Conservation (phyloP, 805 yeast species). For the Candida qinlingensis region DNA sequence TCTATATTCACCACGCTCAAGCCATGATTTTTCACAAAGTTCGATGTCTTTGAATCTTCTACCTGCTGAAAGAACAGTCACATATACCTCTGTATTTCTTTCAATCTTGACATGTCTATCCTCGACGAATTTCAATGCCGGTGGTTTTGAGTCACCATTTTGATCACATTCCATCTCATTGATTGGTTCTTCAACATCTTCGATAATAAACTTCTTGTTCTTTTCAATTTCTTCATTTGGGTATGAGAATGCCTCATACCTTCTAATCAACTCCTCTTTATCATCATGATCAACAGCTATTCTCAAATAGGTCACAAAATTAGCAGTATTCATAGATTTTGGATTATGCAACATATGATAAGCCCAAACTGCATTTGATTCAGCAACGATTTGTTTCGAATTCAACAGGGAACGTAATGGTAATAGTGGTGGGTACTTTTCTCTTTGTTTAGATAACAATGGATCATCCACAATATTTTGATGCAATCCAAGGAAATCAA, state of each 20-base stretch:
- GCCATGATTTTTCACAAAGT: slow-evolving; percentile 67
- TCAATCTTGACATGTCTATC: slow-evolving; percentile 10
- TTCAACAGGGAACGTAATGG: slow-evolving; percentile 45
- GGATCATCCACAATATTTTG: slow-evolving; percentile 14
- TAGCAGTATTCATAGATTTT: slow-evolving; percentile 33
- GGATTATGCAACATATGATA: slow-evolving; percentile 43
- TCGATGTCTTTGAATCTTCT: slow-evolving; percentile 44
- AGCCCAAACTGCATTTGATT: slow-evolving; percentile 73
- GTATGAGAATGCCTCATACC: slow-evolving; percentile 33
- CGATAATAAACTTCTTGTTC: slow-evolving; percentile 10
- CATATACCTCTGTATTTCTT: slow-evolving; percentile 17
- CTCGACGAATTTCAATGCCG: slow-evolving; percentile 9
- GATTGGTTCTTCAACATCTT: slow-evolving; percentile 3
- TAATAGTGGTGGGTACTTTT: slow-evolving; percentile 56
- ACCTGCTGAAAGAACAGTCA: slow-evolving; percentile 43
- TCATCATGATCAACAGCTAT: slow-evolving; percentile 35
- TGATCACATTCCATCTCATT: slow-evolving; percentile 16
- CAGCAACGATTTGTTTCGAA: slow-evolving; percentile 50
- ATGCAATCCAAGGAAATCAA: slow-evolving; percentile 31
- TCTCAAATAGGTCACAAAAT: slow-evolving; percentile 48
- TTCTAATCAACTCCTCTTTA: slow-evolving; percentile 30
- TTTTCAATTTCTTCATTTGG: slow-evolving; percentile 21
- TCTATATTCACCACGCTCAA: slow-evolving; percentile 72
- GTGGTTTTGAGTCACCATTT: slow-evolving; percentile 12
- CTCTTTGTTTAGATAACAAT: slow-evolving; percentile 13